phyloP scores from a whole-genome alignment of 2,329 filamentous ascomycete genomes.

The Pestalotiopsis sp. region DNA sequence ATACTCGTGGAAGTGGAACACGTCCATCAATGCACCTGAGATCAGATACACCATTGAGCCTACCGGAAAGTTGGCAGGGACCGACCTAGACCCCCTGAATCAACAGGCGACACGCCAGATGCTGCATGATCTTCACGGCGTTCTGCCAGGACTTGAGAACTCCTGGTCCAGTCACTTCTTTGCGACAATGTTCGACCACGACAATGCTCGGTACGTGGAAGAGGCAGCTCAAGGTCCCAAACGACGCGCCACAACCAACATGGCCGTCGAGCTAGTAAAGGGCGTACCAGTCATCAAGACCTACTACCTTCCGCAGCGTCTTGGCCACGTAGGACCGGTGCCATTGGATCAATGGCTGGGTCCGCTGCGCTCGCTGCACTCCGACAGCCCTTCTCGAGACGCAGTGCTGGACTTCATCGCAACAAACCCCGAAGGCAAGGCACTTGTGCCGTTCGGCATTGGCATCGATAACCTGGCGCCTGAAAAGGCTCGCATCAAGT shows the following conservation, averaged over 20 bases:
- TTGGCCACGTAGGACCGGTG: neutral
- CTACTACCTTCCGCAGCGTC: neutral
- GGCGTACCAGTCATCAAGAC: neutral
- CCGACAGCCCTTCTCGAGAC: neutral
- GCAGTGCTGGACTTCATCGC: conserved; percentile 5
- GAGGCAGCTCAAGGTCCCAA: neutral
- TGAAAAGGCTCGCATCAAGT: conserved; percentile 14
- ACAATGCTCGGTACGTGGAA: neutral
- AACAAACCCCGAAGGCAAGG: conserved; percentile 11
- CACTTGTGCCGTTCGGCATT: conserved; percentile 14
- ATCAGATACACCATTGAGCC: conserved; percentile 16
- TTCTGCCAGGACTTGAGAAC: neutral
- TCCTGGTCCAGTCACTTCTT: neutral
- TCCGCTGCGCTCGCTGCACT: neutral
- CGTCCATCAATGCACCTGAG: neutral
- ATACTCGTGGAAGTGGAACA: conserved; percentile 18
- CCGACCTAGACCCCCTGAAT: neutral
- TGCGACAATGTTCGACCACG: neutral
- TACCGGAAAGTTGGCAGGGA: neutral
- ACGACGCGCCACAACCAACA: neutral
- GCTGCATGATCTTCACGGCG: neutral
- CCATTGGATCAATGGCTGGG: neutral
- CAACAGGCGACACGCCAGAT: neutral
- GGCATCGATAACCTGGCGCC: conserved; percentile 14
- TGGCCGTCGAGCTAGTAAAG: neutral